phyloP scores from a whole-genome alignment of 495 filamentous ascomycete species.

The Penicillium mononematosum region DNA sequence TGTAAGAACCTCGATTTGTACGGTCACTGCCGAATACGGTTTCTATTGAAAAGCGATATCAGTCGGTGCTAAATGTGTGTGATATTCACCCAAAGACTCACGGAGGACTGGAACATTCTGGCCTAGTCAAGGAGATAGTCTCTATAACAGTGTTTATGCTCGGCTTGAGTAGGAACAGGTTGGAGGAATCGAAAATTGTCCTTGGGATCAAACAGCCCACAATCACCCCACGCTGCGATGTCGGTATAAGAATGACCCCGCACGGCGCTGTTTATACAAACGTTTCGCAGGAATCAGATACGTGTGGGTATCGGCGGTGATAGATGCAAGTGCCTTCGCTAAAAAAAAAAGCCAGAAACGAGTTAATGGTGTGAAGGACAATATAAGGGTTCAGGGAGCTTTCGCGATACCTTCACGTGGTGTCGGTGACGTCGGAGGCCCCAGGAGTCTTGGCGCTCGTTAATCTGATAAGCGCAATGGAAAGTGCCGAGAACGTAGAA shows the following conservation, averaged over 20 bases:
- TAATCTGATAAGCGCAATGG: slow-evolving; percentile 2
- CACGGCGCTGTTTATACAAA: slow-evolving; percentile 17
- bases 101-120: slow-evolving; percentile 44
- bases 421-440: slow-evolving; percentile 28
- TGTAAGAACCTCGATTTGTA: slow-evolving; percentile 88
- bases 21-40: slow-evolving; percentile 90
- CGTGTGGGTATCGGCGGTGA: neutral
- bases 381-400: neutral
- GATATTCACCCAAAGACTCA: slow-evolving; percentile 23
- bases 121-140: neutral
- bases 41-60: slow-evolving; percentile 52
- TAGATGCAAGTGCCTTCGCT: neutral
- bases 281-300: neutral
- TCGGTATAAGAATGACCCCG: slow-evolving; percentile 19
- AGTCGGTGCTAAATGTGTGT: neutral
- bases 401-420: slow-evolving; percentile 19
- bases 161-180: neutral
- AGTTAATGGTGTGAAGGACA: neutral
- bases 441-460: slow-evolving; percentile 16
- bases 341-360: neutral
- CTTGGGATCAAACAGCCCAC: slow-evolving; percentile 2
- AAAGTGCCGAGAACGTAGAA: neutral
- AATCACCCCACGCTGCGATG: slow-evolving; percentile 11
- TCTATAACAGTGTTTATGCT: neutral
- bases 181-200: neutral